A percentile compares a stretch with the other conserved stretches of the same genome.
Evolutionary conservation across 352 stramenopile genomes (phyloP).

Genomic region (Globisporangium rhizosaccharum): DNA sequence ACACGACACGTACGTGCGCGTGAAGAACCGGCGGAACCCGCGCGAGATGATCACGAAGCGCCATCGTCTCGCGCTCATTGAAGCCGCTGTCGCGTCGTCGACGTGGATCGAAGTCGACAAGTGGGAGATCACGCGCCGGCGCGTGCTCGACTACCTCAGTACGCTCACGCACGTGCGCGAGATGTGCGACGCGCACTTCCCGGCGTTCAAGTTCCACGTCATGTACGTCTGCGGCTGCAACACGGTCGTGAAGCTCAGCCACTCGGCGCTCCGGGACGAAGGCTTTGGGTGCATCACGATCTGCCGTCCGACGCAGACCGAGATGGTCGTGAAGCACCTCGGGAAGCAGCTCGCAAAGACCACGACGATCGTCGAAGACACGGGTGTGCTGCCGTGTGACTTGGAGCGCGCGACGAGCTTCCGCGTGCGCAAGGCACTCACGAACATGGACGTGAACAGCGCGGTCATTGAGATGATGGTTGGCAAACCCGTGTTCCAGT

Average conservation of each 20-base stretch:
- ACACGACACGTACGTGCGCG: conserved; percentile 68
- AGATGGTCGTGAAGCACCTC: conserved; percentile 70
- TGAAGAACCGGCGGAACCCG: conserved; percentile 64
- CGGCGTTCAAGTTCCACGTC: conserved; percentile 54
- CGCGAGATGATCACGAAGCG: conserved; percentile 74
- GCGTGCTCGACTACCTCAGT: conserved; percentile 73
- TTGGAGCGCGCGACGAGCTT: conserved; percentile 65
- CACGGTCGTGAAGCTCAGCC: conserved; percentile 73
- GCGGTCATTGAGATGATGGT: conserved; percentile 64
- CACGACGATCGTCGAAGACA: conserved; percentile 70
- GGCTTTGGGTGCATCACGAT: conserved; percentile 67
- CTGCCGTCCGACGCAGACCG: conserved; percentile 57
- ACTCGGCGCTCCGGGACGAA: conserved; percentile 58
- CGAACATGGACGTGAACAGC: conserved; percentile 20
- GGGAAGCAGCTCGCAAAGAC: conserved; percentile 50
- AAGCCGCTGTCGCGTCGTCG: conserved; percentile 54
- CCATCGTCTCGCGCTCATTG: conserved; percentile 56
- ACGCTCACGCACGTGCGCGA: conserved; percentile 66
- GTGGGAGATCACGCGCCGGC: conserved; percentile 70
- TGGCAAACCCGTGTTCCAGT: conserved; percentile 55
- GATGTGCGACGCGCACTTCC: conserved; percentile 70
- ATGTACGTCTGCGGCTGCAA: conserved; percentile 79
- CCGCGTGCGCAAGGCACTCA: conserved; percentile 48
- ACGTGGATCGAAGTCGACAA: conserved; percentile 85
- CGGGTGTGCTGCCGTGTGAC: conserved; percentile 54